Conservation (phyloP, 2,329 filamentous ascomycete species). For the Cladosporium velox region DNA sequence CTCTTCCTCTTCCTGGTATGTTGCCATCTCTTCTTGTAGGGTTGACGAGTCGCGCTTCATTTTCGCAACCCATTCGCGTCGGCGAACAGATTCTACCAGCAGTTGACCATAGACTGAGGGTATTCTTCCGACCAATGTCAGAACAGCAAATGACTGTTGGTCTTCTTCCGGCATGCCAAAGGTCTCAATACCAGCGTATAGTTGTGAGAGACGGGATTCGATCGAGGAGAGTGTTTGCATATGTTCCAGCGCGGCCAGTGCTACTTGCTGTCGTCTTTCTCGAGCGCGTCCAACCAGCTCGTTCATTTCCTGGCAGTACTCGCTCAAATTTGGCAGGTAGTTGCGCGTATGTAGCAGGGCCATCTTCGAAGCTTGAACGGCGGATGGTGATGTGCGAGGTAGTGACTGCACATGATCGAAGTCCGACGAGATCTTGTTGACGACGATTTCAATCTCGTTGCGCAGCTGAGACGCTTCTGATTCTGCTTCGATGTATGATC, state of each 20-base stretch:
- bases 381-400: constrained; percentile 64
- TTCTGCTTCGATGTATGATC: constrained; percentile 26
- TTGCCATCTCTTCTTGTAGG: constrained; percentile 87
- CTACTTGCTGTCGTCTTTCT: constrained; percentile 68
- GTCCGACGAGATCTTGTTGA: constrained; percentile 84
- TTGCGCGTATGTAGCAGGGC: constrained; percentile 65
- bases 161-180: constrained; percentile 75
- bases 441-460: constrained; percentile 81
- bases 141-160: constrained; percentile 75
- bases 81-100: constrained; percentile 78
- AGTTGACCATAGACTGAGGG: constrained; percentile 90
- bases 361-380: constrained; percentile 64
- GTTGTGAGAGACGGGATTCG: constrained; percentile 70
- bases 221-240: constrained; percentile 83
- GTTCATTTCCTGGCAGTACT: constrained; percentile 59
- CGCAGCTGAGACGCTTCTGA: constrained; percentile 69
- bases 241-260: constrained; percentile 65
- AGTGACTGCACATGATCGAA: constrained; percentile 75
- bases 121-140: constrained; percentile 78
- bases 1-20: constrained; percentile 89
- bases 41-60: constrained; percentile 84
- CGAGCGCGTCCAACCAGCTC: constrained; percentile 54
- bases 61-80: constrained; percentile 89
- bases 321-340: constrained; percentile 61
- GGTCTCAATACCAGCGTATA: constrained; percentile 71